Evolutionary conservation across 495 filamentous ascomycete species (phyloP).

Genomic region (Lophiotrema nucula): DNA sequence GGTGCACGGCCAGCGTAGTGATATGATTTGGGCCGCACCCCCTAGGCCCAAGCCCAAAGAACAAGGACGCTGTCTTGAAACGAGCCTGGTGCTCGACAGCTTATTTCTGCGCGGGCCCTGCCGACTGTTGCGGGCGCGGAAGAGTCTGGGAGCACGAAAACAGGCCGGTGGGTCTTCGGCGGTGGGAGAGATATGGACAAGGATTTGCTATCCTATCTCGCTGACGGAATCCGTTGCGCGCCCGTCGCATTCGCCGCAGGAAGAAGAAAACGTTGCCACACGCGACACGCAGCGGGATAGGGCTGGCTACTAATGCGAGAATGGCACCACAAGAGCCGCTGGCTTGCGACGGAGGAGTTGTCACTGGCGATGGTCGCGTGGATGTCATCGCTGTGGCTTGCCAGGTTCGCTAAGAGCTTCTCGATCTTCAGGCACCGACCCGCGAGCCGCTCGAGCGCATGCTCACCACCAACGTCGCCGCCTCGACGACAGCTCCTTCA

Average conservation of each 20-base stretch:
- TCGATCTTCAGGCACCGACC: conserved; percentile 20
- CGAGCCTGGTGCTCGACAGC: conserved; percentile 7
- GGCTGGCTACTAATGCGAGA: background rate
- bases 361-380: background rate
- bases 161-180: conserved; percentile 1
- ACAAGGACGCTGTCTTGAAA: background rate
- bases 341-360: conserved; percentile 2
- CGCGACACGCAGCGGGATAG: conserved; percentile 20
- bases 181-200: conserved; percentile 15
- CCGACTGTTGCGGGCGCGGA: background rate
- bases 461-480: too few relatives aligned
- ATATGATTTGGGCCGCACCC: conserved; percentile 32
- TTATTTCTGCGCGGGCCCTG: conserved; percentile 1
- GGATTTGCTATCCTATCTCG: conserved; percentile 23
- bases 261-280: conserved; percentile 26
- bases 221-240: conserved; percentile 21
- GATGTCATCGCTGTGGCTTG: background rate
- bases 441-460: too few relatives aligned
- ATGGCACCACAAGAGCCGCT: background rate
- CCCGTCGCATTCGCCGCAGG: conserved; percentile 10
- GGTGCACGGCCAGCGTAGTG: conserved; percentile 27
- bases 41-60: conserved; percentile 22
- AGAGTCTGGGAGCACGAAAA: conserved; percentile 12
- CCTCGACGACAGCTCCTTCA: too few relatives aligned
- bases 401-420: conserved; percentile 1